phyloP scores from a whole-genome alignment of 371 early-diverging fungal species.

The Funneliformis caledonium region DNA sequence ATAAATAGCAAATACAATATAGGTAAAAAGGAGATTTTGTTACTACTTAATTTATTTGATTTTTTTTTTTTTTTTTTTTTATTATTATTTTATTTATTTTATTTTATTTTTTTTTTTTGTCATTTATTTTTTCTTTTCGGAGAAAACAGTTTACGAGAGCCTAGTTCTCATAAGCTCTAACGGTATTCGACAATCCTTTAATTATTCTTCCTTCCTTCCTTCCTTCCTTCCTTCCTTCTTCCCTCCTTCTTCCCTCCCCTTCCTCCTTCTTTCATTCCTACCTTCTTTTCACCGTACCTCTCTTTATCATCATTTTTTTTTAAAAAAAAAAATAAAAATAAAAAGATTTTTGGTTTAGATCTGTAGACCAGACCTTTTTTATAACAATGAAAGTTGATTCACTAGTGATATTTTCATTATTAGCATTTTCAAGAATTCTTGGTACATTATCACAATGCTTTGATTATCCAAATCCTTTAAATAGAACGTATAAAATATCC shows the following conservation, averaged over 20 bases:
- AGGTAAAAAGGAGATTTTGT: not conserved
- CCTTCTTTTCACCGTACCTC: not conserved
- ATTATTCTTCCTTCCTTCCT: not conserved
- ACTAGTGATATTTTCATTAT: not conserved
- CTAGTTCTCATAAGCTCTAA: not conserved
- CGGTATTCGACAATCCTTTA: not conserved
- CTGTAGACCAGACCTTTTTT: not conserved
- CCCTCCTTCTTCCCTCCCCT: not conserved
- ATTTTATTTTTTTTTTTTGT: too few relatives aligned
- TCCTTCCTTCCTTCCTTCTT: not conserved
- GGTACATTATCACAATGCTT: constrained; percentile 4
- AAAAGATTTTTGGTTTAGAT: not conserved
- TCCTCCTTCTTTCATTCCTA: not conserved
- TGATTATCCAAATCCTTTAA: constrained; percentile 26
- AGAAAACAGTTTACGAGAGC: too few relatives aligned
- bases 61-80: too few relatives aligned
- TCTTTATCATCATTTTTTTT: too few relatives aligned
- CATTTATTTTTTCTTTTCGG: too few relatives aligned
- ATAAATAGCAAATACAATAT: too few relatives aligned
- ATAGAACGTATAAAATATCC: not conserved
- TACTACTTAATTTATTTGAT: too few relatives aligned
- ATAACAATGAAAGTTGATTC: not conserved
- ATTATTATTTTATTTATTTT: too few relatives aligned
- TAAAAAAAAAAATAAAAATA: not conserved
- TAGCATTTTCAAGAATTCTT: not conserved